Evolutionary conservation across 2,329 filamentous ascomycete species (phyloP), one percentile per base, ranked within the genome.

Genomic region (Bipolaris gigantea): DNA sequence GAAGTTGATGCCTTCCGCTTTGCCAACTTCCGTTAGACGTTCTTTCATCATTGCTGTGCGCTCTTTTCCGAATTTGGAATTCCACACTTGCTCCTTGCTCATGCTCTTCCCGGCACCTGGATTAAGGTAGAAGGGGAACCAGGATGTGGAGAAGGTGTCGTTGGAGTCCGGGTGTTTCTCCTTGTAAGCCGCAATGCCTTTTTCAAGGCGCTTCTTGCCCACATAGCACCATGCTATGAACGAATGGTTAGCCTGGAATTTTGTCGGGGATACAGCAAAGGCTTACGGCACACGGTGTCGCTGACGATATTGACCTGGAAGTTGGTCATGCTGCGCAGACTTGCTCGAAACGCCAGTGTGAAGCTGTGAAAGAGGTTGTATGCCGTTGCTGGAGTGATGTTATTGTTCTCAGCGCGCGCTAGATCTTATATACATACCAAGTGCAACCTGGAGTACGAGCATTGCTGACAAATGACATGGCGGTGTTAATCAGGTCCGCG

Each of bases 91-190:
- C 69, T 80, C 71, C 66, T 85, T 86, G 64, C 82, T 78, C 53
- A 79, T 69, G 63, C 80, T 79, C 41, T 78, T 77, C 0, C 88
- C 82, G 0, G 83, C 78, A 42, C 79, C 79, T 0, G 89, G 88
- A 67, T 92, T 86, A 48, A 96, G 83, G 72, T 93, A 92, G 77
- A 89, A 96, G 1, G 91, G 88, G 56, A 83, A 81, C 89, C 90
- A 96, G 56, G 81, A 82, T 13, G 89, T 84, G 42, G 80, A 82
- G 76, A 95, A 92, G 18, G 81, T 89, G 75, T 93, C 88, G 35
- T 80, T 73, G 9, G 78, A 83, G 4, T 67, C 63, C 0, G 88
- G 85, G 62, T 90, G 79, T 35, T 80, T 78, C 64, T 82, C 79
- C 66, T 84, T 82, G 77, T 89, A 90, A 27, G 83, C 73, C 8